phyloP scores from a whole-genome alignment of 306 rosid genomes.

The Hippophae rhamnoides region DNA sequence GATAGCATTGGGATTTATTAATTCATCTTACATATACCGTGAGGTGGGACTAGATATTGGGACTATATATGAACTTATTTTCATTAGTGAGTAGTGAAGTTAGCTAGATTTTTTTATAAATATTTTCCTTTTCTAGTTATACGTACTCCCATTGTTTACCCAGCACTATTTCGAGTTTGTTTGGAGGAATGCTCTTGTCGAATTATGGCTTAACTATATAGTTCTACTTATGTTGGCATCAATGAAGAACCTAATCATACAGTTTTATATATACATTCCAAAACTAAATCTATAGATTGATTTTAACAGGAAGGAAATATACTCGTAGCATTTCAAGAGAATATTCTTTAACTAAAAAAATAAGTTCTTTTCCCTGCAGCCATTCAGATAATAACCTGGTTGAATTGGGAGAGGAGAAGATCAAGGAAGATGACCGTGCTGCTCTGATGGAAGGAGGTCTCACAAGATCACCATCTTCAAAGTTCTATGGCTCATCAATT shows the following conservation, averaged over 20 bases:
- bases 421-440: conserved; percentile 78
- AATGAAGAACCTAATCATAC: not conserved
- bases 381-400: conserved; percentile 83
- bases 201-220: not conserved
- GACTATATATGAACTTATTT: no score
- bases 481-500: conserved; percentile 45
- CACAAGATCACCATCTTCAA: conserved; percentile 66
- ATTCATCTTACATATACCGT: no score
- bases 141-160: not conserved
- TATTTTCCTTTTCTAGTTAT: not conserved
- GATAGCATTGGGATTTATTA: no score
- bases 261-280: no score
- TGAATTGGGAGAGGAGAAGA: conserved; percentile 66
- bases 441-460: conserved; percentile 87
- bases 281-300: no score
- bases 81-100: not conserved
- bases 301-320: not conserved
- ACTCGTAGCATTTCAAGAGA: not conserved
- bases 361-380: conserved; percentile 35
- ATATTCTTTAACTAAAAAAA: conserved; percentile 15
- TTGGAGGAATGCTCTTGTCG: not conserved
- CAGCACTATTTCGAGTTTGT: not conserved
- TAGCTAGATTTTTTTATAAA: not conserved
- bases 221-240: not conserved
- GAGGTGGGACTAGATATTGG: no score